phyloP scores from a whole-genome alignment of 805 yeast genomes.

The Clavispora phyllophila region DNA sequence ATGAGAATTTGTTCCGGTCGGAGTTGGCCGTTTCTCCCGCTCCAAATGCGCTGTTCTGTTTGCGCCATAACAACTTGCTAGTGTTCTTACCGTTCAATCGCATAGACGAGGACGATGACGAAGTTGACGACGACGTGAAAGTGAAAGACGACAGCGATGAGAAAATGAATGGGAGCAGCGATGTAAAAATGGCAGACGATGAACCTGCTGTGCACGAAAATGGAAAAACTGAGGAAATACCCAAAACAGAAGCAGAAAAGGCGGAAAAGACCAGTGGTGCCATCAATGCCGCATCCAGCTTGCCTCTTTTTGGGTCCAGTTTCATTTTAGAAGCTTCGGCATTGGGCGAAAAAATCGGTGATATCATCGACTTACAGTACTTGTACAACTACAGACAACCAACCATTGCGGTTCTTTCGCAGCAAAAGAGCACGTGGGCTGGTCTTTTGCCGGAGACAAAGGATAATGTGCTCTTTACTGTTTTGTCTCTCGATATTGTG shows the following conservation, averaged over 20 bases:
- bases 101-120: slow-evolving; percentile 37
- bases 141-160: slow-evolving; percentile 2
- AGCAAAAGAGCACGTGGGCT: slow-evolving; percentile 63
- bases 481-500: slow-evolving; percentile 61
- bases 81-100: slow-evolving; percentile 64
- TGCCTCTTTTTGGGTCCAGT: slow-evolving; percentile 45
- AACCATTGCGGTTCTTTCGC: slow-evolving; percentile 65
- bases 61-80: slow-evolving; percentile 61
- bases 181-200: slow-evolving; percentile 13
- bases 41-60: slow-evolving; percentile 45
- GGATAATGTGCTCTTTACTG: slow-evolving; percentile 59
- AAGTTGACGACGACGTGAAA: slow-evolving; percentile 31
- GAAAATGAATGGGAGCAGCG: slow-evolving; percentile 29
- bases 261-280: slow-evolving; percentile 1
- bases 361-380: slow-evolving; percentile 68
- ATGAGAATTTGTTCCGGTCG: slow-evolving; percentile 38
- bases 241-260: not conserved
- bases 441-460: slow-evolving; percentile 59
- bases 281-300: not conserved
- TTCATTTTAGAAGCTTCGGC: slow-evolving; percentile 52
- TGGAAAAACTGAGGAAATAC: not conserved
- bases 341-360: slow-evolving; percentile 53
- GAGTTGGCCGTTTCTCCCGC: slow-evolving; percentile 59
- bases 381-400: slow-evolving; percentile 76
- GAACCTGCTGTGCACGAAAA: slow-evolving; percentile 6